phyloP scores from a whole-genome alignment of 2,329 filamentous ascomycete species.

The Dothistroma pini region DNA sequence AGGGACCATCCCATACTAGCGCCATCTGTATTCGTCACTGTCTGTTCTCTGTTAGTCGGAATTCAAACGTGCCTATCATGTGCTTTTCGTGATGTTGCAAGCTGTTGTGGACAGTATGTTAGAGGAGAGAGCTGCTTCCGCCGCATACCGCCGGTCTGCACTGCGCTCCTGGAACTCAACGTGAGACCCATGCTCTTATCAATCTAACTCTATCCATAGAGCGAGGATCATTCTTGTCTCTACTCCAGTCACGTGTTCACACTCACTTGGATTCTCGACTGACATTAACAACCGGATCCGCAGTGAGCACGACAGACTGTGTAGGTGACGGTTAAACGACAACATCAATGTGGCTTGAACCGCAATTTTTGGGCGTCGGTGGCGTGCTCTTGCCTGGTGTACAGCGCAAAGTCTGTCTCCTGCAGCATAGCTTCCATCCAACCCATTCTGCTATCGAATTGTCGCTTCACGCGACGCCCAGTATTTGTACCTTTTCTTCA shows the following conservation, averaged over 20 bases:
- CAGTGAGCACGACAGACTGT: background rate
- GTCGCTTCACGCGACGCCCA: background rate
- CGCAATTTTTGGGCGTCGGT: background rate
- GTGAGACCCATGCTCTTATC: background rate
- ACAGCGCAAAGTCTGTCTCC: background rate
- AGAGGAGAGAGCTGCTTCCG: no score
- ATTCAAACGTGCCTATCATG: no score
- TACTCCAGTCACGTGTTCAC: background rate
- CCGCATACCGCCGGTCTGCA: no score
- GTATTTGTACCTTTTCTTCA: background rate
- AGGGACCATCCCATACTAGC: constrained; percentile 13
- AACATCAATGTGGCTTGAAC: background rate
- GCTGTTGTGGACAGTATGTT: no score
- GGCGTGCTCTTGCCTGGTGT: background rate
- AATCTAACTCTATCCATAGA: background rate
- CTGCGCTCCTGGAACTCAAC: no score
- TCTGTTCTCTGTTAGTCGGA: no score
- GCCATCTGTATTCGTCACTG: background rate
- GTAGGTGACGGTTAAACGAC: background rate
- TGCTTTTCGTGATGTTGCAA: no score
- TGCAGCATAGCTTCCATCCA: background rate
- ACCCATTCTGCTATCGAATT: background rate
- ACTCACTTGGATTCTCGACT: no score
- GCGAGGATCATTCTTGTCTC: background rate
- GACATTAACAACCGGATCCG: no score